Conservation (phyloP, 2,329 filamentous ascomycete species). For the Colletotrichum endophyticum region DNA sequence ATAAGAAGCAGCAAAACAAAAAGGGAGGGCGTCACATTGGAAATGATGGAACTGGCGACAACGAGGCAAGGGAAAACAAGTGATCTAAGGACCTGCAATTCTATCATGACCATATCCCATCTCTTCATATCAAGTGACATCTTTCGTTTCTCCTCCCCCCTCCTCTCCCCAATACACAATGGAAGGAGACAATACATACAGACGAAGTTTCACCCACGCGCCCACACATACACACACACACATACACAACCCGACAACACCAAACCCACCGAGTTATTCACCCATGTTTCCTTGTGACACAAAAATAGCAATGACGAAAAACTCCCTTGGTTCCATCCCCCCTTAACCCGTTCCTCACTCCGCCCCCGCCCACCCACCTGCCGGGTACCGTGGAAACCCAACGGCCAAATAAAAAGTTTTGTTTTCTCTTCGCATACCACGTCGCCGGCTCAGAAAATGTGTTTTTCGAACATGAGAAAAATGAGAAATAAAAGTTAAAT, state of each 20-base stretch:
- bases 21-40: background rate
- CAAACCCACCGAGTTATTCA: background rate
- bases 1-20: background rate
- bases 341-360: background rate
- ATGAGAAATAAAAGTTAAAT: background rate
- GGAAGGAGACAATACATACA: conserved; percentile 1
- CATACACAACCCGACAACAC: background rate
- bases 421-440: background rate
- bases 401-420: background rate
- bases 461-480: background rate
- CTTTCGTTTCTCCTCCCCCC: background rate
- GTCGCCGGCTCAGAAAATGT: background rate
- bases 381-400: conserved; percentile 17
- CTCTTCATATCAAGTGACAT: conserved; percentile 10
- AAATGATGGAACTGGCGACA: background rate
- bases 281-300: background rate
- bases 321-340: background rate
- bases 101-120: conserved; percentile 21
- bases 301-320: background rate
- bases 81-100: conserved; percentile 17
- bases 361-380: background rate
- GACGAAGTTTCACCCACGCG: background rate
- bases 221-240: background rate
- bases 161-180: background rate
- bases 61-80: background rate